These are phyloP conservation scores for Lunularia cruciata DNA, from an alignment of 225 moss, liverwort and hornwort species.

Conservation along the genomic window DNA sequence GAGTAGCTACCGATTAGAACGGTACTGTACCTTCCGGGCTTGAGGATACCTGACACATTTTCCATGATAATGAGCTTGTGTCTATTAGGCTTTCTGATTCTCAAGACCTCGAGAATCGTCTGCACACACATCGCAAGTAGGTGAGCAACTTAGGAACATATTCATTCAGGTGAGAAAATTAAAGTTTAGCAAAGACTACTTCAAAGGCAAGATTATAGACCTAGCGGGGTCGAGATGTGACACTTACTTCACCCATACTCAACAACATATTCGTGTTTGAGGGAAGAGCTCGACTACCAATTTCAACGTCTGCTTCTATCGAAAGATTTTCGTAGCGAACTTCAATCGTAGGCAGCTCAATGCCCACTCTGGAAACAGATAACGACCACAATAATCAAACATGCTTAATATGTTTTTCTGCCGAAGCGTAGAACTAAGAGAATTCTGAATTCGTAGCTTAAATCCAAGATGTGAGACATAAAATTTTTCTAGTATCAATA, in stretches of 20 bases:
- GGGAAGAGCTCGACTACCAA: constrained; percentile 70
- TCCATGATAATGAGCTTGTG: constrained; percentile 57
- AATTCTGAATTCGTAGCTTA: background rate
- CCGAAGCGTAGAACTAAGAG: no score
- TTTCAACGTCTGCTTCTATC: constrained; percentile 58
- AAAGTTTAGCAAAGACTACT: no score
- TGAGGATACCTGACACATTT: constrained; percentile 64
- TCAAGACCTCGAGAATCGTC: constrained; percentile 1
- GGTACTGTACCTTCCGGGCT: constrained; percentile 60
- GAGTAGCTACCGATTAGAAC: background rate
- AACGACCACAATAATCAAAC: background rate
- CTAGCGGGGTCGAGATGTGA: background rate
- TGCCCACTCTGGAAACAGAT: constrained; percentile 53
- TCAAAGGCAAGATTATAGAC: no score
- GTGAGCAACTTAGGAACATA: constrained; percentile 46
- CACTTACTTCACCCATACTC: constrained; percentile 27
- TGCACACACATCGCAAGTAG: no score
- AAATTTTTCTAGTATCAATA: no score
- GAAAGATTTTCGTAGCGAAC: constrained; percentile 65
- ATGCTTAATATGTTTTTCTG: no score
- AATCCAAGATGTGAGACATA: background rate
- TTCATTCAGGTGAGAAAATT: constrained; percentile 40
- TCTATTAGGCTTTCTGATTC: constrained; percentile 38
- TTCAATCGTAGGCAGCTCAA: constrained; percentile 67
- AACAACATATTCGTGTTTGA: constrained; percentile 47